Evolutionary conservation across 2,329 filamentous ascomycete species (phyloP), one percentile per base, ranked within the genome.

Genomic region (Magnaporthiopsis poae): DNA sequence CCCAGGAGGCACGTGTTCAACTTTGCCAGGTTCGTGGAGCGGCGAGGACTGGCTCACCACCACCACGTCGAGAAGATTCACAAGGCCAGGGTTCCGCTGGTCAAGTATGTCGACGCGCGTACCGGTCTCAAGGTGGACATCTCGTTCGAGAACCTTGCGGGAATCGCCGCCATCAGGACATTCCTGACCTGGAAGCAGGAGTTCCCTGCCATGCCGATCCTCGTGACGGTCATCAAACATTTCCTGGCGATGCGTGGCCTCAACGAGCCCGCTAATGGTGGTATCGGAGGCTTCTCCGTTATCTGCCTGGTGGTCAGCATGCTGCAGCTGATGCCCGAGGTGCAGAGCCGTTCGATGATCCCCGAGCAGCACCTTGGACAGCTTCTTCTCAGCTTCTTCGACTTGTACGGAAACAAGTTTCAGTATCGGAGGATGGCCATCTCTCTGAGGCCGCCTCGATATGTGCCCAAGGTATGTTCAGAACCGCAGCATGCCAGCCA

Each of bases 231-330:
- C 33, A 85, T 99, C 77, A 99, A 99, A 79, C 95, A 99, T 71
- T 93, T 96, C 68, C 80, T 99, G 33, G 82, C 90, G 56, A 96
- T 99, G 86, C 87, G 92, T 68, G 91, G 89, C 0, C 81, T 97
- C 65, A 97, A 97, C 71, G 95, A 99, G 76, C 93, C 96, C 4
- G 90, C 91, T 60, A 91, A 88, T 68, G 95, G 95, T 66, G 95
- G 95, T 2, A 87, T 99, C 65, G 95, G 95, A 66, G 95, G 95
- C 2, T 98, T 97, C 74, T 91, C 92, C 1, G 90, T 96, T 69
- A 97, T 94, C 66, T 99, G 95, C 79, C 82, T 99, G 69, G 91
- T 97, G 7, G 91, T 95, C 67, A 95, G 90, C 80, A 87, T 96
- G 76, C 79, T 98, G 62, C 90, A 96, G 74, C 82, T 91, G 70